phyloP scores from a whole-genome alignment of 2,329 filamentous ascomycete species.

The Trichophyton rubrum region DNA sequence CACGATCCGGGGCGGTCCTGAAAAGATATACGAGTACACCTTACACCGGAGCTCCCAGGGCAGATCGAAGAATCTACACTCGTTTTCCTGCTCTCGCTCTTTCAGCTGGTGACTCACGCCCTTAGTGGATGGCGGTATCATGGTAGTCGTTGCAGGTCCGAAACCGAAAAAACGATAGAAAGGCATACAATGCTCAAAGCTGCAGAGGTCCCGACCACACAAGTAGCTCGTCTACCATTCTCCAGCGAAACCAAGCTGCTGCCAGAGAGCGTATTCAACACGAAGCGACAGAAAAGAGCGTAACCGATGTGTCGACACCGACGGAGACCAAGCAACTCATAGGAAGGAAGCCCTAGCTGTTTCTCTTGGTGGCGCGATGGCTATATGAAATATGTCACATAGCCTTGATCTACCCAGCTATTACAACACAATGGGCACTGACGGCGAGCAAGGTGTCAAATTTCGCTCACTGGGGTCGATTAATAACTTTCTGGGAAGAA shows the following conservation, averaged over 20 bases:
- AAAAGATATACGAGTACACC: slow-evolving; percentile 2
- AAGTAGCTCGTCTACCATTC: background rate
- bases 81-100: background rate
- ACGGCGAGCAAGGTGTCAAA: slow-evolving; percentile 42
- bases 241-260: background rate
- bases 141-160: background rate
- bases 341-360: slow-evolving; percentile 32
- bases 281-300: background rate
- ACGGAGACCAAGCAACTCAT: slow-evolving; percentile 38
- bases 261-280: background rate
- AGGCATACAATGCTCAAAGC: background rate
- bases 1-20: background rate
- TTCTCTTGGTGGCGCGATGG: slow-evolving; percentile 39
- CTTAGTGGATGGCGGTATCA: background rate
- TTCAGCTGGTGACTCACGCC: background rate
- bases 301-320: slow-evolving; percentile 32
- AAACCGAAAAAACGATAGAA: background rate
- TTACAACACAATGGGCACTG: slow-evolving; percentile 47
- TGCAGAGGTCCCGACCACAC: background rate
- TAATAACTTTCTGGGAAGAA: slow-evolving; percentile 41
- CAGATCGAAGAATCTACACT: slow-evolving; percentile 2
- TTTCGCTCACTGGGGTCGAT: slow-evolving; percentile 39
- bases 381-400: slow-evolving; percentile 16
- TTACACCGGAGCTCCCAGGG: background rate
- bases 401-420: slow-evolving; percentile 38